phyloP scores from a whole-genome alignment of 768 basidiomycete genomes.

The Pleurotus eryngii region DNA sequence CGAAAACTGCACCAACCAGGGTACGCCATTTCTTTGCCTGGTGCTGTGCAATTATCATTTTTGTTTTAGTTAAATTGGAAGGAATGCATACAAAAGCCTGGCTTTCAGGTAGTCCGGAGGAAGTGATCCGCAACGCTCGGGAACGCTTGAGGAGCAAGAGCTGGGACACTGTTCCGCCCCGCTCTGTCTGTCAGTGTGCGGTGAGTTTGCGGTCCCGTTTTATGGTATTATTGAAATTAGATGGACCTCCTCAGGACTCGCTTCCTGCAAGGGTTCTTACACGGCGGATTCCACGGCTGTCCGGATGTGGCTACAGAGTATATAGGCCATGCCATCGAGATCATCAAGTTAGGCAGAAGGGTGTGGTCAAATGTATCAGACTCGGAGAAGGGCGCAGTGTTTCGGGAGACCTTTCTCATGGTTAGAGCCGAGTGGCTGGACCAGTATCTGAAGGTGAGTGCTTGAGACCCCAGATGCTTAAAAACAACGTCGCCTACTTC shows the following conservation, averaged over 20 bases:
- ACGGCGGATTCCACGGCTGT: constrained; percentile 11
- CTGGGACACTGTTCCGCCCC: constrained; percentile 1
- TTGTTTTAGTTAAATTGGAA: neutral
- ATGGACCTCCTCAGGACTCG: constrained; percentile 20
- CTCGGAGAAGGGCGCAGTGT: constrained; percentile 38
- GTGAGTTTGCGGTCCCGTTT: neutral
- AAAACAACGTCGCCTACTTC: too few species aligned
- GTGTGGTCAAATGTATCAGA: constrained; percentile 33
- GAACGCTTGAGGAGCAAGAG: neutral
- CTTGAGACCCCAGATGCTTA: too few species aligned
- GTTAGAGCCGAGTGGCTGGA: constrained; percentile 33
- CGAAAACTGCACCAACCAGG: neutral
- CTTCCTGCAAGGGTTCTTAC: constrained; percentile 36
- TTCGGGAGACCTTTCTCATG: constrained; percentile 37
- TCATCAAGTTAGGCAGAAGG: constrained; percentile 41
- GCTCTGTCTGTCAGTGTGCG: neutral
- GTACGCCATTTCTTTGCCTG: neutral
- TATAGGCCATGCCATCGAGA: constrained; percentile 30
- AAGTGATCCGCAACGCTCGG: neutral
- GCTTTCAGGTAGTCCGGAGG: neutral
- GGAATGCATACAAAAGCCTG: neutral
- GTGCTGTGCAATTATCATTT: neutral
- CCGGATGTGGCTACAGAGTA: constrained; percentile 26
- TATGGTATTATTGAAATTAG: too few species aligned
- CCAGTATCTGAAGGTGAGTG: constrained; percentile 29